A percentile compares a stretch with the other conserved stretches of the same genome.
Evolutionary conservation across 148 eudicot species (phyloP).

Genomic region (Silene latifolia): DNA sequence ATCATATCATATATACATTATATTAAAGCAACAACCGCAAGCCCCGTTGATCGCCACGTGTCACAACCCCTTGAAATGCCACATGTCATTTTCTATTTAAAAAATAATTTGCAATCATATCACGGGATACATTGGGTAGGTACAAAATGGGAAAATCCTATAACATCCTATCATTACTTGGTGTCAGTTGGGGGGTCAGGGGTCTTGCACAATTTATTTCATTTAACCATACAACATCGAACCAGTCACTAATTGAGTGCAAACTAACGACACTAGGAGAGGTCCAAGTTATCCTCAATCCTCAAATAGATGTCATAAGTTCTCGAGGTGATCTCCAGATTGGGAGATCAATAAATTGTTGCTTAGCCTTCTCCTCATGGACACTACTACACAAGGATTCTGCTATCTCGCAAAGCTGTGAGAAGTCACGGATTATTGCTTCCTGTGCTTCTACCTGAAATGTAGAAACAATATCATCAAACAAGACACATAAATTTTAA

Average conservation of each 20-base stretch:
- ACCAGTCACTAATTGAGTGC: conserved; percentile 1
- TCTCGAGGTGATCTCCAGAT: conserved; percentile 58
- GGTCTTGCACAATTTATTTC: conserved; percentile 10
- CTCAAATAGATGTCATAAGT: conserved; percentile 49
- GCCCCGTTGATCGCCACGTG: too few relatives aligned
- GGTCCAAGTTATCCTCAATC: conserved; percentile 21
- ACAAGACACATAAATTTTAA: background rate
- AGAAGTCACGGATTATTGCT: conserved; percentile 41
- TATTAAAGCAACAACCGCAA: too few relatives aligned
- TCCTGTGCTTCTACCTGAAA: conserved; percentile 67
- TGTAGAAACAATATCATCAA: background rate
- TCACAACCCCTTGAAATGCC: too few relatives aligned
- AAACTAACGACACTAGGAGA: background rate
- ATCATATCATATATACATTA: too few relatives aligned
- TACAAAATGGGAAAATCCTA: too few relatives aligned
- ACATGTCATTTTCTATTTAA: too few relatives aligned
- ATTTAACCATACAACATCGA: conserved; percentile 2
- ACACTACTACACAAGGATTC: conserved; percentile 51
- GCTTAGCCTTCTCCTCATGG: conserved; percentile 43
- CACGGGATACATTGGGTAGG: too few relatives aligned
- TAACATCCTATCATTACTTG: too few relatives aligned
- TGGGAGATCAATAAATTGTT: conserved; percentile 44
- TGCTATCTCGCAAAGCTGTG: conserved; percentile 58
- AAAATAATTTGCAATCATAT: too few relatives aligned
- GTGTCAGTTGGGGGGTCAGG: too few relatives aligned